A percentile compares a stretch with the other conserved stretches of the same genome.
These are phyloP conservation scores for Encephalitozoon intestinalis DNA, from an alignment of 371 early-diverging fungal genomes.

Conservation along the genomic window DNA sequence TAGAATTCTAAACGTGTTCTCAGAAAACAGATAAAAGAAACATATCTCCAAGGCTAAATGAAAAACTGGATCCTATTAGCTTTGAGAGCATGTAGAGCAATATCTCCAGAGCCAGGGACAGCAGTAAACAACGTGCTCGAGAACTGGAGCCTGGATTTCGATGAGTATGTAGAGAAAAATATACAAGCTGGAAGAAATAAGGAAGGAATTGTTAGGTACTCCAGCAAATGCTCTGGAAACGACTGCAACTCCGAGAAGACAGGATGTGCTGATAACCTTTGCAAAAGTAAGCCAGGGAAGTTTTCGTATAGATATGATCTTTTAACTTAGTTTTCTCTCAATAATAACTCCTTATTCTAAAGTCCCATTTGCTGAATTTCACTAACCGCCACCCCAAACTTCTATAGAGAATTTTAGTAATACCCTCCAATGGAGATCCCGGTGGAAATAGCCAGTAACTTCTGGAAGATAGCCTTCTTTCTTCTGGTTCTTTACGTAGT, in stretches of 20 bases:
- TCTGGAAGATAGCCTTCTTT: not conserved
- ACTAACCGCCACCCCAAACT: not conserved
- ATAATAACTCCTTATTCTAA: not conserved
- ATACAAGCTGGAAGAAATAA: not conserved
- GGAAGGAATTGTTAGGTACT: not conserved
- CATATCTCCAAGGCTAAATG: not conserved
- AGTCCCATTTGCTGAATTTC: not conserved
- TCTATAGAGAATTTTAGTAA: not conserved
- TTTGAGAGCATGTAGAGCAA: not conserved
- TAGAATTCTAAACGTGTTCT: not conserved
- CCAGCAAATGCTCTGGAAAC: not conserved
- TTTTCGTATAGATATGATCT: not conserved
- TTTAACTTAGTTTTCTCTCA: not conserved
- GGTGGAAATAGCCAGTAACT: not conserved
- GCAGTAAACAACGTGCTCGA: not conserved
- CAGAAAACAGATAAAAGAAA: not conserved
- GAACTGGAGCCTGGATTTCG: not conserved
- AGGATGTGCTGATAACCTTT: not conserved
- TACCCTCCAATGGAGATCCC: not conserved
- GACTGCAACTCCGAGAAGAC: not conserved
- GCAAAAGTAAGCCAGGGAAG: not conserved
- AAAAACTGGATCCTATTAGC: not conserved
- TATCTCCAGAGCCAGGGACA: not conserved
- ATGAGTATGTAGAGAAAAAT: not conserved
- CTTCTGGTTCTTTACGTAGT: not conserved